Conservation (phyloP, 805 yeast species). For the Candida ovalis region DNA sequence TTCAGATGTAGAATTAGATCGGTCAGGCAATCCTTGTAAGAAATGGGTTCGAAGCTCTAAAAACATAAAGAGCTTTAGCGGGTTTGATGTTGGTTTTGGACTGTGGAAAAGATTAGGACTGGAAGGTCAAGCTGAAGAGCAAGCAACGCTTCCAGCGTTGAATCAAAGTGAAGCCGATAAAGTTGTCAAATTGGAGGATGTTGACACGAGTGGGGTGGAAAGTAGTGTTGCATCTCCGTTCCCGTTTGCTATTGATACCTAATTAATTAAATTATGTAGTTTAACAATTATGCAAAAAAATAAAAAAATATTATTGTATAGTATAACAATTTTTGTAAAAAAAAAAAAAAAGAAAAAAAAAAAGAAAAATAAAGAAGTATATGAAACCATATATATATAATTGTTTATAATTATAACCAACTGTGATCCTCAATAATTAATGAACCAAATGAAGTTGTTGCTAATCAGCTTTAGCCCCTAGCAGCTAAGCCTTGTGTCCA, state of each 20-base stretch:
- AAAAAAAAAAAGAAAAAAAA: background rate
- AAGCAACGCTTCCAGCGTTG: background rate
- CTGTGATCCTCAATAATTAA: too few relatives aligned
- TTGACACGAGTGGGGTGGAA: background rate
- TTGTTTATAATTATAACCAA: too few relatives aligned
- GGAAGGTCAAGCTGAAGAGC: slow-evolving; percentile 4
- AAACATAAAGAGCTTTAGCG: slow-evolving; percentile 27
- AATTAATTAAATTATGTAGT: background rate
- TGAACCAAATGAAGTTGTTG: too few relatives aligned
- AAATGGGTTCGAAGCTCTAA: slow-evolving; percentile 16
- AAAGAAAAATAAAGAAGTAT: background rate
- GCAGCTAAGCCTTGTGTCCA: slow-evolving; percentile 55
- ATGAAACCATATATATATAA: too few relatives aligned
- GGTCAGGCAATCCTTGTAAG: slow-evolving; percentile 15
- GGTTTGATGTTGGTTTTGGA: slow-evolving; percentile 21
- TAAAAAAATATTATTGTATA: background rate
- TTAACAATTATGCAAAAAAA: background rate
- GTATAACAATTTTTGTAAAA: too few relatives aligned
- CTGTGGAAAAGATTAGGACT: slow-evolving; percentile 17
- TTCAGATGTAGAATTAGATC: slow-evolving; percentile 26
- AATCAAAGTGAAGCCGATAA: background rate
- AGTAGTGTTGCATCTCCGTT: background rate
- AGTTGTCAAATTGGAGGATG: background rate
- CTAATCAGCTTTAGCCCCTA: too few relatives aligned
- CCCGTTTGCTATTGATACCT: background rate